Base-by-base conservation (phyloP, 2,329 filamentous ascomycete species). In the Colletotrichum kahawae region DNA sequence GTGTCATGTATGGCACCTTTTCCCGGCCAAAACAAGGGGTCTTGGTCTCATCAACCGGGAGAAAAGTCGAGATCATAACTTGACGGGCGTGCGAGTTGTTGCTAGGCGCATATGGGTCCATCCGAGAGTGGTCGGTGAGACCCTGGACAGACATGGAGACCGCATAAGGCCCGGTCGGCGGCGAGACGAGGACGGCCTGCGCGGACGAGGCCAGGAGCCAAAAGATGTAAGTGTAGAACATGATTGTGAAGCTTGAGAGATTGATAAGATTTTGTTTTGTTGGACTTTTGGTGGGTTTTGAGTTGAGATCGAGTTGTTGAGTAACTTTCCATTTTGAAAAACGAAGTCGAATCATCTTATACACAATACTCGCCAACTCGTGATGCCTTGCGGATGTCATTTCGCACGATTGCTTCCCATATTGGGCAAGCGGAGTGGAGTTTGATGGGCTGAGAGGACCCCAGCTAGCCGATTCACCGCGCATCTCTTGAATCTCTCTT, bases 1-100 rank as follows among this genome's bases (percentile, higher is more conserved):
- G 81, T 0, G 83, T 80, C 84, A 85, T 84, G 77, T 85, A 85
- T 2, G 82, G 77, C 0, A 80, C 70, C 0, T 24, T 73, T 16
- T 76, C 29, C 5, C 33, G 60, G 1, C n/a, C 48, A 54, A 67
- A 69, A 48, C 82, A 84, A 18, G 67, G 64, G 2, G 77, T 76
- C 1, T 72, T 54, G 16, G 75, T 29, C 24, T 72, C 31, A 6
- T 81, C 77, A 5, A 84, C 71, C 0, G 83, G 83, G 21, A 82
- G 77, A 59, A 82, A 85, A 5, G 82, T 71, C 0, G 83, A 84
- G 2, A 79, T 72, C 5, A 83, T 67, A 1, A 85, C 63, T 9
- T 78, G 78, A 7, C 82, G 76, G 2, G 77, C 76, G n/a, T 80
- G 80, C 1, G 76, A 77, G 3, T 74, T 36, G 16, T 76, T 71